A percentile compares a stretch with the other conserved stretches of the same genome.
These are phyloP conservation scores for Caryopteris hybrid DNA, from an alignment of 305 asterid genomes.

Conservation along the genomic window DNA sequence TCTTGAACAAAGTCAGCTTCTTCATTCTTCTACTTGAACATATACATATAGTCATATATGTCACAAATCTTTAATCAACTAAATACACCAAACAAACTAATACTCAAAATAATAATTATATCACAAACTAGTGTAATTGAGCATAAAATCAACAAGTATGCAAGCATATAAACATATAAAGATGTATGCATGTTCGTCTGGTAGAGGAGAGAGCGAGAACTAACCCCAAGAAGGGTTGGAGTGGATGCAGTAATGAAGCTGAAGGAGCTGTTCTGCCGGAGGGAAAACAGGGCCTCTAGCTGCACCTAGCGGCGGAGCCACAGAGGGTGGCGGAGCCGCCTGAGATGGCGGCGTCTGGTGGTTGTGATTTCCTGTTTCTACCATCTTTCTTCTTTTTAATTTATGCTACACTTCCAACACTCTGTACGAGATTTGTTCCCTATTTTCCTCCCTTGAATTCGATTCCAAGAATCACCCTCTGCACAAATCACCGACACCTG, in stretches of 20 bases:
- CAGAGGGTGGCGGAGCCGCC: constrained; percentile 37
- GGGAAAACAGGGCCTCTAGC: constrained; percentile 84
- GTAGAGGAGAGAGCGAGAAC: constrained; percentile 21
- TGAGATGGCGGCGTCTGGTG: constrained; percentile 47
- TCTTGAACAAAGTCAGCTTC: not conserved
- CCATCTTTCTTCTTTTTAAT: constrained; percentile 41
- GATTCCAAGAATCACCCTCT: constrained; percentile 9
- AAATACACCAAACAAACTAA: not conserved
- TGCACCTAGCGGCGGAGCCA: constrained; percentile 68
- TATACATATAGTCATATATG: not conserved
- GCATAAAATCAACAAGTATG: not conserved
- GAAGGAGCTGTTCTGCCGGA: constrained; percentile 90
- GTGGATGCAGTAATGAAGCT: constrained; percentile 96
- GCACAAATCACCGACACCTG: constrained; percentile 29
- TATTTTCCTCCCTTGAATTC: not conserved
- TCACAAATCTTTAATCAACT: not conserved
- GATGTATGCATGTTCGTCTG: not conserved
- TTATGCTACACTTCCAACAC: not conserved
- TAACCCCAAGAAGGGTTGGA: constrained; percentile 93
- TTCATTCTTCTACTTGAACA: not conserved
- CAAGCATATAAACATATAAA: not conserved
- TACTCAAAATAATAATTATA: not conserved
- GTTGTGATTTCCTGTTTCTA: constrained; percentile 50
- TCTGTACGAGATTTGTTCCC: not conserved
- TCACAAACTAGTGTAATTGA: not conserved